Base-by-base conservation (phyloP, 306 rosid genomes). In the Vigna nakashimae region DNA sequence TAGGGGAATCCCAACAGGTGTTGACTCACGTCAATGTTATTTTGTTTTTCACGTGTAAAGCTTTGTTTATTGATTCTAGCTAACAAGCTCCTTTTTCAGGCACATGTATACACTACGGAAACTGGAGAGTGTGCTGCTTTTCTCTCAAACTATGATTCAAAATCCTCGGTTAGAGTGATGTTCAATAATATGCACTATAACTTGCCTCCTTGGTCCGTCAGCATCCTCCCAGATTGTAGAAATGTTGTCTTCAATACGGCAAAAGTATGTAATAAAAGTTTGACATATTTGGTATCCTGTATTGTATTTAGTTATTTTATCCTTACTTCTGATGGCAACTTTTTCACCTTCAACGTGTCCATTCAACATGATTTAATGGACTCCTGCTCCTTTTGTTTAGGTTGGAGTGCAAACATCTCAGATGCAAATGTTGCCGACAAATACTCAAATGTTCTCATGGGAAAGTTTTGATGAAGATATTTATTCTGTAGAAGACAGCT, bases 351-450 rank as follows among this genome's bases (percentile, higher is more conserved):
- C 50, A 20, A 2, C 71, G 60, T 60, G 77, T 71, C 63, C 48
- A 34, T 81, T 56, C 67, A 14, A 7, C 14, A 26, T 57, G 45
- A 28, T 26, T 82, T 51, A 16, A 36, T 51, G 65, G 79, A 77
- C 26, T 55, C 42, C 24, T 32, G 2, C 43, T 80, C 43, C 69
- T 36, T 55, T 36, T 38, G 53, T 65, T 65, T 22, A 92, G 97
- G 92, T 92, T 69, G 97, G 97, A 81, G 96, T 92, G 89, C 97
- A 92, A 85, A 90, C 97, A 65, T 87, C 97, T 38, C 90, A 90
- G 38, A 84, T 90, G 90, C 86, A 92, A 77, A 92, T 92, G 97
- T 69, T 90, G 79, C 96, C 96, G 9, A 81, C 93, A 75, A 87
- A 78, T 82, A 62, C 83, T 69, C 82, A 65, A 8, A 10, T 84